phyloP scores from a whole-genome alignment of 2,329 filamentous ascomycete genomes.

The Cladosporium sp. region DNA sequence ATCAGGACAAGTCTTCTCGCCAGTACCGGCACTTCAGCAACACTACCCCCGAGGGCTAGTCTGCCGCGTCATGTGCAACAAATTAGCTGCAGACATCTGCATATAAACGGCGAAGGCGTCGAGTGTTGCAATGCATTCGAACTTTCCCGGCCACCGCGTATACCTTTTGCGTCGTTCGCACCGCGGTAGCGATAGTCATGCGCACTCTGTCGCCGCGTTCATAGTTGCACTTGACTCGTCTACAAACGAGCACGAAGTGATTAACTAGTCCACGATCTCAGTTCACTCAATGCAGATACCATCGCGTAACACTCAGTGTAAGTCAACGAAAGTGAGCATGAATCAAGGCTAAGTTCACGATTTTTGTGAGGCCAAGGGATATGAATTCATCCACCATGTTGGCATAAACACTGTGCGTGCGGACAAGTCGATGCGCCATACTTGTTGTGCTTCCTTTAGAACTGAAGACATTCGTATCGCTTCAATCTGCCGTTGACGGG shows the following conservation, averaged over 20 bases:
- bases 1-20: neutral
- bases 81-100: neutral
- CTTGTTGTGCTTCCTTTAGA: neutral
- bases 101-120: neutral
- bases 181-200: neutral
- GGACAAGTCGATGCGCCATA: neutral
- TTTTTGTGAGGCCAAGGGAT: neutral
- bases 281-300: neutral
- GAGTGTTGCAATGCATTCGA: neutral
- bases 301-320: neutral
- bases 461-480: neutral
- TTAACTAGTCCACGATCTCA: neutral
- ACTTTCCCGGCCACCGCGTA: neutral
- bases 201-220: neutral
- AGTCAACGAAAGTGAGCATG: neutral
- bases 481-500: neutral
- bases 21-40: neutral
- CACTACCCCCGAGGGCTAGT: neutral
- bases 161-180: neutral
- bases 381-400: neutral
- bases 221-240: neutral
- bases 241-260: neutral
- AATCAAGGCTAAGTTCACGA: neutral
- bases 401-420: neutral
- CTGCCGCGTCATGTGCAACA: neutral